Evolutionary conservation across 768 basidiomycete species (phyloP).

Genomic region (Naganishia vaughanmartiniae): DNA sequence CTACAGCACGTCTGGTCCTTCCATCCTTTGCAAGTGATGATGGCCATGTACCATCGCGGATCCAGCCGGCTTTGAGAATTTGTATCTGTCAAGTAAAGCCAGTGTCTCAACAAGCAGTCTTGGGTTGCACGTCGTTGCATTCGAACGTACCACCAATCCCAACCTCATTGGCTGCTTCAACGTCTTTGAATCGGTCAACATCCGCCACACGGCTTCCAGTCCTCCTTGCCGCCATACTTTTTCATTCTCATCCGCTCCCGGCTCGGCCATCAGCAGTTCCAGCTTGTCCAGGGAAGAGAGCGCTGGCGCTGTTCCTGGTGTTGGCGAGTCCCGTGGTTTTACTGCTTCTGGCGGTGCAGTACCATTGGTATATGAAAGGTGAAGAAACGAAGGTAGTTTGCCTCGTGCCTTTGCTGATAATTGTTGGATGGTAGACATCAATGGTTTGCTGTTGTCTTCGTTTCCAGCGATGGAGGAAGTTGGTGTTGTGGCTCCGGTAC

Average conservation of each 20-base stretch:
- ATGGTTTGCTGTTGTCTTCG: not conserved
- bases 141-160: slow-evolving; percentile 34
- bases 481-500: not conserved
- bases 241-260: slow-evolving; percentile 35
- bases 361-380: not conserved
- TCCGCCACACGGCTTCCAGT: slow-evolving; percentile 32
- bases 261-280: slow-evolving; percentile 30
- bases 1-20: slow-evolving; percentile 7
- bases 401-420: slow-evolving; percentile 25
- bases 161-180: slow-evolving; percentile 36
- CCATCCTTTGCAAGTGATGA: slow-evolving; percentile 22
- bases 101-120: not conserved
- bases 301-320: not conserved
- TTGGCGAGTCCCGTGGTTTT: not conserved
- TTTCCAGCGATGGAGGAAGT: not conserved
- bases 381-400: slow-evolving; percentile 27
- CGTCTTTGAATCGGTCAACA: slow-evolving; percentile 34
- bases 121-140: not conserved
- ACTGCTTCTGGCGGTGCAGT: not conserved
- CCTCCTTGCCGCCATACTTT: slow-evolving; percentile 35
- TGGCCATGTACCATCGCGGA: slow-evolving; percentile 42
- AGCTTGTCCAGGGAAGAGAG: slow-evolving; percentile 28
- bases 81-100: slow-evolving; percentile 30
- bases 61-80: slow-evolving; percentile 40
- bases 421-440: slow-evolving; percentile 5